phyloP scores from a whole-genome alignment of 768 basidiomycete species.

The Gautieria morchelliformis region DNA sequence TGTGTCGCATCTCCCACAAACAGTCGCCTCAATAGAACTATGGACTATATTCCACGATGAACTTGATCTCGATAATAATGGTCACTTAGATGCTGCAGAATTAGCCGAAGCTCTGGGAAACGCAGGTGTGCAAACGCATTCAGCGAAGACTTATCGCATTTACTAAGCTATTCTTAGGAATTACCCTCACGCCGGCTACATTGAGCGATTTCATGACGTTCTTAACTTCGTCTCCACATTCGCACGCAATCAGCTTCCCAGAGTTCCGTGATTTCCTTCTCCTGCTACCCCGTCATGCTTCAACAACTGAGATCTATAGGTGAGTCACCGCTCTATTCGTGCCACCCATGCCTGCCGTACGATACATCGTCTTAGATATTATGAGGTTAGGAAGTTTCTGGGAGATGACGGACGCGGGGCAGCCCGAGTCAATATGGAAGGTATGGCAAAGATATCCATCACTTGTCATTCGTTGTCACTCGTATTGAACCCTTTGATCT shows the following conservation, averaged over 20 bases:
- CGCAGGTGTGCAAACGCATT: constrained; percentile 43
- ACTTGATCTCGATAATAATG: constrained; percentile 84
- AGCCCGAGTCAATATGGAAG: constrained; percentile 84
- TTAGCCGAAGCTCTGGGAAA: constrained; percentile 52
- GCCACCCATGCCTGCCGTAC: neutral
- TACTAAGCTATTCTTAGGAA: constrained; percentile 37
- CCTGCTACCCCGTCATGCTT: constrained; percentile 72
- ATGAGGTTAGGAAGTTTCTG: constrained; percentile 57
- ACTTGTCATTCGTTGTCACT: constrained; percentile 1
- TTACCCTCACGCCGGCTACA: constrained; percentile 57
- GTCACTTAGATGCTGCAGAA: constrained; percentile 61
- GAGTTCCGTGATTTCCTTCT: constrained; percentile 89
- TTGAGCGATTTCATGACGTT: constrained; percentile 73
- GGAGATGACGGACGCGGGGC: constrained; percentile 71
- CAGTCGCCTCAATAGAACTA: constrained; percentile 44
- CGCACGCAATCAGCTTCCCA: constrained; percentile 63
- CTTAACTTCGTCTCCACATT: constrained; percentile 62
- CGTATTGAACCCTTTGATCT: constrained; percentile 2
- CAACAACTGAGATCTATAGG: constrained; percentile 75
- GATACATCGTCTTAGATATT: constrained; percentile 33
- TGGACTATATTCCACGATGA: constrained; percentile 90
- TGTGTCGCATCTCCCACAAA: constrained; percentile 8
- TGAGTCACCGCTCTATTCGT: neutral
- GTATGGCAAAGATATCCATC: constrained; percentile 30
- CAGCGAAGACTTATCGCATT: constrained; percentile 10